Evolutionary conservation across 2,329 filamentous ascomycete genomes (phyloP), one percentile per base, ranked within the genome.

Genomic region (Calonectria naviculata): DNA sequence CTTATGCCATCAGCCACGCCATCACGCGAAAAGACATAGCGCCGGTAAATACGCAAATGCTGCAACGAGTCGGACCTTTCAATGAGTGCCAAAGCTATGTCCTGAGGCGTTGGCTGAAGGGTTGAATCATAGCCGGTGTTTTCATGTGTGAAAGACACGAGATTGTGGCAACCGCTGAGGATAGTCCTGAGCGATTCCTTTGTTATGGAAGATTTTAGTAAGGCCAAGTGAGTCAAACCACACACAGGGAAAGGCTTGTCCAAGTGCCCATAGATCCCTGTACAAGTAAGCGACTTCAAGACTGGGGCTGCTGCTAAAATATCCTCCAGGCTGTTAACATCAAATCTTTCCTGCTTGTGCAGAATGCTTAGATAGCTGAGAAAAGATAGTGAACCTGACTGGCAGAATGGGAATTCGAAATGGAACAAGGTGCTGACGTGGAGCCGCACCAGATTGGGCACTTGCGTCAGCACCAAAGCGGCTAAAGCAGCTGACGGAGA

Each of bases 51-150:
- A 21, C 52, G 52, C 52, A 58, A 36, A 17, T 58, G 31, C 52
- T 24, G 15, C 0, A 58, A 21, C 7, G 52, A 38, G 13, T 26
- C 34, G 2, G 52, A 36, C 10, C 52, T 21, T 15, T 58, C 31
- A 10, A 58, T 38, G 6, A 58, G 52, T 17, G 52, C 52, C 7
- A 58, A 13, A 6, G 31, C 26, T 19, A 58, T 58, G 21, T 58
- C 52, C 4, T 58, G 34, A 4, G 52, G 52, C 21, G 52, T 58
- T 12, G 52, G 52, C 31, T 58, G 52, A 36, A 38, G 21, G 2
- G 52, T 58, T 13, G 52, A 58, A 36, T 58, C 52, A n/a, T 58
- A 58, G 21, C 52, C 52, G 15, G 52, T 58, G 31, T 58, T 58
- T 12, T 58, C 52, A 13, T 58, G 52, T 2, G 52, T 24, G 6